Evolutionary conservation across 306 rosid genomes (phyloP), one percentile per base, ranked within the genome.

Genomic region (Cercis canadensis): DNA sequence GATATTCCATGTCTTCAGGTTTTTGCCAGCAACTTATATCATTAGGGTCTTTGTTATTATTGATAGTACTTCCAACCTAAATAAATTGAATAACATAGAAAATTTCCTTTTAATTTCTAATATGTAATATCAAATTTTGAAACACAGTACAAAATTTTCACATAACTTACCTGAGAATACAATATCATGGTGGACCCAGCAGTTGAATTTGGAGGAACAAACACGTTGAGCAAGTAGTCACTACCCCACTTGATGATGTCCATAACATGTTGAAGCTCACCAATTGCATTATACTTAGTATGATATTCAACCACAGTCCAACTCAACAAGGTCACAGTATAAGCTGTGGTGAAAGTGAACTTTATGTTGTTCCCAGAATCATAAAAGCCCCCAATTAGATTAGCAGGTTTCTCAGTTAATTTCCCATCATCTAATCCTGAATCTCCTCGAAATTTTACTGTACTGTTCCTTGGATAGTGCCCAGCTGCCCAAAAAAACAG

Each of bases 311-410:
- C 57, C 67, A 83, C 86, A 34, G 75, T 83, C 98, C 98, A 92
- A 72, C 96, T 85, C 92, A 92, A 73, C 73, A 92, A 52, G 52
- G 96, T 85, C 44, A 90, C 63, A 5, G 96, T 81, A 80, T 90
- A 92, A 72, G 96, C 96, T 69, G 92, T 86, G 52, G 92, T 72
- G 75, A 92, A 92, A 63, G 81, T 92, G 75, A 88, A 90, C 82
- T 92, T 92, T 14, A 88, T 86, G 70, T 85, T 85, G 80, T 88
- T 92, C 18, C 96, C 96, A 69, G 98, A 90, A 80, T 92, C 98
- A 77, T 92, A 88, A 77, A 86, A 92, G 65, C 98, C 96, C n/a
- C 96, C 96, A 57, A 50, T 60, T 61, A 89, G 95, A 70, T 79
- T 60, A 53, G 60, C 70, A 9, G 43, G 74, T 73, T 49, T 34